Conservation (phyloP, 352 stramenopile genomes). For the Phytopythium aichiense region DNA sequence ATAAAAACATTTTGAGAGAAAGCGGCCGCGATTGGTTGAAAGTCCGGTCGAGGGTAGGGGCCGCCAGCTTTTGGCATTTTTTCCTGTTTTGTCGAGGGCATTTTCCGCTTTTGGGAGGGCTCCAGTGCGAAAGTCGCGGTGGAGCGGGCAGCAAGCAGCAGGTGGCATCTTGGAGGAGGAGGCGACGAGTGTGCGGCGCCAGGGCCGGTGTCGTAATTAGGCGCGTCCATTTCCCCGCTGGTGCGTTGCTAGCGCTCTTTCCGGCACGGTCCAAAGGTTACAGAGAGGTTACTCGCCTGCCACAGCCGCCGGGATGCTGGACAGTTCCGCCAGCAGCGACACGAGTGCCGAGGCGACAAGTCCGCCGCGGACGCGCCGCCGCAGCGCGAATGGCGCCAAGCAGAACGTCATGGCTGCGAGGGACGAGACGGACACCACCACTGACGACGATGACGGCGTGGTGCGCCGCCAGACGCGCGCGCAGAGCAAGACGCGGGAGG, state of each 20-base stretch:
- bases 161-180: neutral
- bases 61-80: neutral
- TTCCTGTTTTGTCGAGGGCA: neutral
- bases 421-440: slow-evolving; percentile 14
- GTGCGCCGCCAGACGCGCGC: slow-evolving; percentile 20
- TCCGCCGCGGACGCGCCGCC: slow-evolving; percentile 1
- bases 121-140: slow-evolving; percentile 1
- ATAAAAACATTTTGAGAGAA: slow-evolving; percentile 4
- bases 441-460: slow-evolving; percentile 14
- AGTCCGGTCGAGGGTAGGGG: neutral
- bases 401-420: neutral
- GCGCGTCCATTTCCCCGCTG: neutral
- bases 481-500: slow-evolving; percentile 8
- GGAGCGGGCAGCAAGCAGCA: neutral
- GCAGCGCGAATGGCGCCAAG: neutral
- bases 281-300: neutral
- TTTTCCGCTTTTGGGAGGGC: neutral
- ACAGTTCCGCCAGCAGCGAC: slow-evolving; percentile 5
- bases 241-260: neutral
- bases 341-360: neutral
- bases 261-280: neutral
- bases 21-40: neutral
- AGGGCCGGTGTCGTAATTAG: neutral
- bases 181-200: neutral
- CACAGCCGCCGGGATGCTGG: neutral